Evolutionary conservation across 371 early-diverging fungal genomes (phyloP), one percentile per base, ranked within the genome.

Genomic region (Mortierella polycephala): DNA sequence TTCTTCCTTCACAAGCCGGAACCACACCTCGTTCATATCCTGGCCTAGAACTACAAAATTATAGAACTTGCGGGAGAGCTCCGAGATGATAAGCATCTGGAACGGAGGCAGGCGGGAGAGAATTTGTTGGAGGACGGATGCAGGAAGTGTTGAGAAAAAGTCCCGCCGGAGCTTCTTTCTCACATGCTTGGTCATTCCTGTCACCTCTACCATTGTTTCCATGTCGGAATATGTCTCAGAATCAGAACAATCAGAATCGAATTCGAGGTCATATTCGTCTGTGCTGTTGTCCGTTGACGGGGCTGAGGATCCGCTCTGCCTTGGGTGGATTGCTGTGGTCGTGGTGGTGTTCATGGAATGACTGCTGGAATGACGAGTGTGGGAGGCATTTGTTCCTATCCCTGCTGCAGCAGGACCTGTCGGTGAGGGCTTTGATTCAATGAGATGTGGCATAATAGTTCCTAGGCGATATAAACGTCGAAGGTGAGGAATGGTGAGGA

Each of bases 21-120:
- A 77, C 79, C 79, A 77, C n/a, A 77, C 79, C 60, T 77, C 79
- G 57, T 77, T 77, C 79, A 77, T 77, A 18, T 72, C 79, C 44
- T 77, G 69, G 14, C 79, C 69, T 16, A 72, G 59, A 45, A 77
- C 79, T 0, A 77, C 69, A 62, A 77, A 72, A 45, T 67, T 72
- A 41, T 77, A 77, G 39, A 77, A 77, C 62, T 67, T 68, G 30
- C 73, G 79, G 21, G 79, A 77, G 49, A 77, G 69, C 37, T 77
- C 79, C 0, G 79, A 77, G 51, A 77, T 69, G 47, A 60, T 61
- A n/a, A 77, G 62, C 79, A 77, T 77, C 23, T 77, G 79, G 50
- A 72, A 72, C 8, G 79, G 79, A n/a, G 68, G 79, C 0, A 77
- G 56, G 10, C 37, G 64, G 55, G 64, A 41, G 8, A 77, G 69